These are phyloP conservation scores for Penicillium sclerotigenum DNA, from an alignment of 2,329 filamentous ascomycete genomes.

Conservation along the genomic window DNA sequence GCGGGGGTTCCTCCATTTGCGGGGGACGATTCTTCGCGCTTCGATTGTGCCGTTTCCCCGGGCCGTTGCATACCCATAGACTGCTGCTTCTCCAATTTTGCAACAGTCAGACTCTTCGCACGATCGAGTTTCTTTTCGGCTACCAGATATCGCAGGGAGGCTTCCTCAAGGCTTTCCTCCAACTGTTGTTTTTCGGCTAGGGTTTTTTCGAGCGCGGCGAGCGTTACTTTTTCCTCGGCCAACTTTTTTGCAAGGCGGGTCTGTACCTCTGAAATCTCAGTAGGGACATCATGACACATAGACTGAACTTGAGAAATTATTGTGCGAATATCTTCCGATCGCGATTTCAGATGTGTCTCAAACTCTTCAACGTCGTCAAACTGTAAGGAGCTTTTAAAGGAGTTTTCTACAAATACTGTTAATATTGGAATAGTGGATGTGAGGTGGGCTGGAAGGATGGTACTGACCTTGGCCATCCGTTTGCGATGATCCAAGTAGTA, in stretches of 20 bases:
- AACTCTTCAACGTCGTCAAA: slow-evolving; percentile 61
- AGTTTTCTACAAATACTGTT: slow-evolving; percentile 15
- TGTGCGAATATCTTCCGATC: slow-evolving; percentile 71
- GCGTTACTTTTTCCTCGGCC: slow-evolving; percentile 76
- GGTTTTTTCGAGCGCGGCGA: slow-evolving; percentile 71
- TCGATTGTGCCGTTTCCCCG: slow-evolving; percentile 47
- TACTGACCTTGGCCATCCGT: slow-evolving; percentile 31
- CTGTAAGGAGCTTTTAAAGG: slow-evolving; percentile 54
- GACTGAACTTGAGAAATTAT: slow-evolving; percentile 68
- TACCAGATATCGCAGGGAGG: slow-evolving; percentile 87
- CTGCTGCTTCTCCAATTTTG: slow-evolving; percentile 87
- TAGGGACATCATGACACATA: slow-evolving; percentile 48
- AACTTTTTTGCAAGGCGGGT: slow-evolving; percentile 70
- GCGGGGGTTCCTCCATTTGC: slow-evolving; percentile 55
- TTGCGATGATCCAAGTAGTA: slow-evolving; percentile 35
- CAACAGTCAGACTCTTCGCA: slow-evolving; percentile 80
- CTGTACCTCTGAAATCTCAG: slow-evolving; percentile 71
- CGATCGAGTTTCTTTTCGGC: slow-evolving; percentile 94
- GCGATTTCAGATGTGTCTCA: slow-evolving; percentile 73
- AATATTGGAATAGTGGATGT: slow-evolving; percentile 1
- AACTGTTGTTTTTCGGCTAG: slow-evolving; percentile 77
- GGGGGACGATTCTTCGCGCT: slow-evolving; percentile 51
- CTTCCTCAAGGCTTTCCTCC: slow-evolving; percentile 80
- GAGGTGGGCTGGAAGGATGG: neutral
- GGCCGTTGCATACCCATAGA: slow-evolving; percentile 61